Percentiles rank a stretch among this genome's conserved stretches.
Evolutionary conservation across 108 stramenopile genomes (phyloP).

Genomic region (Conticribra guillardii): DNA sequence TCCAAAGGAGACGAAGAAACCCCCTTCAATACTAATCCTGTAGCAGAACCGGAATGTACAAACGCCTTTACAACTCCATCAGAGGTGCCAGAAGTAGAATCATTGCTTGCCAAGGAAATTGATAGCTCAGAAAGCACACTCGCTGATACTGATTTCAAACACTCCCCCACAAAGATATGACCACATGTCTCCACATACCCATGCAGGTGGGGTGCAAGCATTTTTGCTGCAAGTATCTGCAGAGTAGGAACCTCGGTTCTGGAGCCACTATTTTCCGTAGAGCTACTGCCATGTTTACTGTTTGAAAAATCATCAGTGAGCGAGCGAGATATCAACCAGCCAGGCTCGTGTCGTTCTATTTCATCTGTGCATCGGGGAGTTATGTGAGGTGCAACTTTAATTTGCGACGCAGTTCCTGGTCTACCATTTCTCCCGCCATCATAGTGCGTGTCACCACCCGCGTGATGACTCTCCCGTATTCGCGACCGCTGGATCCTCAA

Average conservation of each 20-base stretch:
- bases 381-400: not conserved
- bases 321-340: slow-evolving; percentile 27
- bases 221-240: slow-evolving; percentile 27
- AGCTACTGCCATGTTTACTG: not conserved
- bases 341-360: slow-evolving; percentile 21
- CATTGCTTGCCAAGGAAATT: slow-evolving; percentile 30
- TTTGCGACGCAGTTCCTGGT: not conserved
- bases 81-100: slow-evolving; percentile 11
- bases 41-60: slow-evolving; percentile 30
- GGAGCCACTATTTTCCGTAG: not conserved
- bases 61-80: slow-evolving; percentile 33
- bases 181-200: slow-evolving; percentile 26
- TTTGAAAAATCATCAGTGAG: not conserved
- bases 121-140: slow-evolving; percentile 25
- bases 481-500: slow-evolving; percentile 33
- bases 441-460: not conserved
- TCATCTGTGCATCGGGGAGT: no score
- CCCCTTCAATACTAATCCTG: slow-evolving; percentile 39
- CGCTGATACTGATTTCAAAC: slow-evolving; percentile 30
- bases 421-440: not conserved
- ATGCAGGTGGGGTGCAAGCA: slow-evolving; percentile 35
- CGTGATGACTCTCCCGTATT: not conserved
- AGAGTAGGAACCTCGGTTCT: slow-evolving; percentile 16
- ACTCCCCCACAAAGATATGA: slow-evolving; percentile 21
- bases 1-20: no score